Evolutionary conservation across 345 rosid genomes (phyloP), one percentile per base, ranked within the genome.

Genomic region (Pseudoturritis turrita): DNA sequence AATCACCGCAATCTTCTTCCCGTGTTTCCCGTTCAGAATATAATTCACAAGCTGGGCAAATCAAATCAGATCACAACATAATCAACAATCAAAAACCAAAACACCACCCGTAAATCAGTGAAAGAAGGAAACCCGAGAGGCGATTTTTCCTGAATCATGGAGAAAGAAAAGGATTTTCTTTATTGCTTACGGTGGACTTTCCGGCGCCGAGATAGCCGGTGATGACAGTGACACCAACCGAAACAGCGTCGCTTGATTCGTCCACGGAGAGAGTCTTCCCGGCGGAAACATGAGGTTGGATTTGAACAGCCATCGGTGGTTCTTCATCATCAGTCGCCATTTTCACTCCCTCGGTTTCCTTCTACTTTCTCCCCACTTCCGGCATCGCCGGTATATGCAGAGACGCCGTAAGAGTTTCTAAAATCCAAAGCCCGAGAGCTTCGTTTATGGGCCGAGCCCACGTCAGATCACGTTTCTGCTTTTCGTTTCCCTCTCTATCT

Each of bases 141-240:
- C n/a, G n/a, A n/a, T n/a, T n/a, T n/a, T n/a, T n/a, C n/a, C n/a
- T n/a, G n/a, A n/a, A n/a, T n/a, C n/a, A n/a, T n/a, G n/a, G n/a
- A n/a, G n/a, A n/a, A n/a, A n/a, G n/a, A n/a, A n/a, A 36, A 31
- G 1, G 62, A 17, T 70, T 56, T 19, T 41, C 2, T 19, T 44
- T n/a, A n/a, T 25, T 61, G 17, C 70, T 83, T 83, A 93, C 96
- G 5, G 96, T 94, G 83, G 98, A 94, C 73, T 89, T 89, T 23
- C 98, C 98, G 59, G 97, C 88, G 49, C 98, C 98, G 65, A 94
- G 92, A 77, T 91, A 94, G 65, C 98, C 98, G 0, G 98, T 88
- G 84, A 94, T 81, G 65, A 94, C 86, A 40, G 93, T 88, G 28
- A 94, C 89, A 13, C 97, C 91, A 15, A 94, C 96, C 0, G 92